These are phyloP conservation scores for Metarhizium rileyi DNA, from an alignment of 2,329 filamentous ascomycete genomes.

Conservation along the genomic window DNA sequence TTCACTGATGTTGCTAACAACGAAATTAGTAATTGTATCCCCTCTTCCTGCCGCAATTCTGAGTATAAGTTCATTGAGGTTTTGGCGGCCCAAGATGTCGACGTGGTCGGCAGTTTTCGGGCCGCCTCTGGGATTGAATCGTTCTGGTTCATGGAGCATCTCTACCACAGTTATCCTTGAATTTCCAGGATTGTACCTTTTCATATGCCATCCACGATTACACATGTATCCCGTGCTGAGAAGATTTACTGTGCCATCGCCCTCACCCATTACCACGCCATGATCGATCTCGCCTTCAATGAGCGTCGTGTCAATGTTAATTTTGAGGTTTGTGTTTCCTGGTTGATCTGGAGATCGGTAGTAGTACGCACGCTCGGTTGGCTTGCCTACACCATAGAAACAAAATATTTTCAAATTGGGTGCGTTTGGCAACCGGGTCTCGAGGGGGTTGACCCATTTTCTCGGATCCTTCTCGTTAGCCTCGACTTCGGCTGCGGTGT, in stretches of 20 bases:
- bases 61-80: constrained; percentile 82
- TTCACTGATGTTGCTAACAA: constrained; percentile 71
- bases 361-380: constrained; percentile 86
- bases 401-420: constrained; percentile 92
- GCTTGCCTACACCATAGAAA: constrained; percentile 93
- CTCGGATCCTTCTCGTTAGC: constrained; percentile 63
- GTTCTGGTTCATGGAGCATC: constrained; percentile 93
- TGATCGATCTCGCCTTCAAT: constrained; percentile 60
- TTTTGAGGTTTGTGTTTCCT: constrained; percentile 56
- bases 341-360: constrained; percentile 64
- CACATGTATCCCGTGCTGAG: constrained; percentile 95
- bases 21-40: constrained; percentile 63
- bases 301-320: constrained; percentile 60
- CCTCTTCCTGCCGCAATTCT: constrained; percentile 79
- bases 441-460: constrained; percentile 94
- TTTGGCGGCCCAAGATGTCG: constrained; percentile 83
- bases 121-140: constrained; percentile 73
- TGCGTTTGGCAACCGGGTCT: constrained; percentile 76
- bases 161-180: constrained; percentile 77
- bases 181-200: constrained; percentile 83
- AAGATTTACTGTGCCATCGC: constrained; percentile 92
- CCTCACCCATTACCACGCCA: constrained; percentile 91
- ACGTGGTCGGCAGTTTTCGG: constrained; percentile 80
- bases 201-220: constrained; percentile 85
- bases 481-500: constrained; percentile 70